Base-by-base conservation (phyloP, 2,329 filamentous ascomycete genomes). In the Nannizzia gypsea region DNA sequence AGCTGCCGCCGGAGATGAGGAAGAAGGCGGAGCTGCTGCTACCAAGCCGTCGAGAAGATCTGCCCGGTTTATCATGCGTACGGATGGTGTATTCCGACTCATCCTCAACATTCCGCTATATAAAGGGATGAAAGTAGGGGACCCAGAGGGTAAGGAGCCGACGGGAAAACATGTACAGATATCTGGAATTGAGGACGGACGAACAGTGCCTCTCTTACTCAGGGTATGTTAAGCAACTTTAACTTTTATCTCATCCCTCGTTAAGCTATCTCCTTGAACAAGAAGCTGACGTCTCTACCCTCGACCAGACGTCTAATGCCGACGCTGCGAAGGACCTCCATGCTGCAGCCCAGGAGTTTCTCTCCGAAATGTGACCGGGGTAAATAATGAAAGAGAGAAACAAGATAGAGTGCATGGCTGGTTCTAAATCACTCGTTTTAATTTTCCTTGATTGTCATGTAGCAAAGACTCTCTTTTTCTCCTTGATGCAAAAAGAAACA, bases 31-130 rank as follows among this genome's bases (percentile, higher is more conserved):
- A 31, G 24, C 56, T 40, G n/a, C 36, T 56, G 17, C 63, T 58
- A 59, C 36, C 15, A 22, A n/a, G 17, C n/a, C 28, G 20, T 17
- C 36, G 60, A 80, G 71, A 58, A 72, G 73, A 40, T 78, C 76
- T 62, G 81, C 86, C 24, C 87, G 92, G 46, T 82, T 97, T 65
- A 82, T 97, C 63, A 90, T 96, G 84, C 86, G 92, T 17, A 90
- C 95, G 65, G 91, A 96, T 68, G 90, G 90, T 62, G 93, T 89
- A 0, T 85, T 91, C 67, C 83, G 90, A 22, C 84, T 97, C 59
- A 85, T 96, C 63, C 78, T 97, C 57, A 97, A 97, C 74, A 89
- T 88, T 0, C 83, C 85, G 0, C 80, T 97, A 61, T 82, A 90
- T 62, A 86, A 88, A 60, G 83, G 85, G 3, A 88, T 95, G 81